Base-by-base conservation (phyloP, 495 filamentous ascomycete species). In the Aspergillus mulundensis region DNA sequence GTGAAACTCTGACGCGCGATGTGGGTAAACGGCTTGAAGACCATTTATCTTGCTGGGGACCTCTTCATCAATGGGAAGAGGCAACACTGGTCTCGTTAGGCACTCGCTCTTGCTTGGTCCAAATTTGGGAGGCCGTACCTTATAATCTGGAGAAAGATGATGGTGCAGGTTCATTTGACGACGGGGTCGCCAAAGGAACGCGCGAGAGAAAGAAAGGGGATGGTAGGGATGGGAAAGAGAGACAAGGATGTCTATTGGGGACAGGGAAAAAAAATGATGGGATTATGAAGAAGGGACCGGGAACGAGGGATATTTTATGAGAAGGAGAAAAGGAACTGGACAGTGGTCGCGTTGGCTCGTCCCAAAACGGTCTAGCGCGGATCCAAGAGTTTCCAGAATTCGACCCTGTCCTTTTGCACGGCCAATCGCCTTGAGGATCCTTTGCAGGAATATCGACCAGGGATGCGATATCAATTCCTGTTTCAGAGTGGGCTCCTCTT, bases 1-100 rank as follows among this genome's bases (percentile, higher is more conserved):
- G 88, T 83, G 68, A 96, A 87, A 85, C 89, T 93, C 78, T 92
- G 90, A 75, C 95, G 94, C 83, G 95, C 90, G 82, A 97, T 86
- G 75, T 91, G 89, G 78, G 91, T 83, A 62, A 87, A 85, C 64
- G 82, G 79, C 69, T 89, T 89, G 73, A 89, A 87, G 65, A 89
- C 86, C 87, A 90, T 90, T 88, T 86, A 86, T 85, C 73, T 78
- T 61, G 78, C 69, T 59, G 73, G 72, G 57, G 69, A 79, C 70
- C 76, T 74, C 74, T 76, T 79, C 74, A 76, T 79, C 74, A 75
- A 58, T 56, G 61, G 58, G 71, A 77, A 78, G 76, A 77, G 73
- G 74, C 64, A 71, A 75, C 67, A 66, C 76, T 79, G 20, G 16
- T 38, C 4, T 34, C 16, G 49, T 54, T 42, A 52, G 41, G 20